phyloP scores from a whole-genome alignment of 2,329 filamentous ascomycete genomes.

The Aspergillus ochraceoroseus region DNA sequence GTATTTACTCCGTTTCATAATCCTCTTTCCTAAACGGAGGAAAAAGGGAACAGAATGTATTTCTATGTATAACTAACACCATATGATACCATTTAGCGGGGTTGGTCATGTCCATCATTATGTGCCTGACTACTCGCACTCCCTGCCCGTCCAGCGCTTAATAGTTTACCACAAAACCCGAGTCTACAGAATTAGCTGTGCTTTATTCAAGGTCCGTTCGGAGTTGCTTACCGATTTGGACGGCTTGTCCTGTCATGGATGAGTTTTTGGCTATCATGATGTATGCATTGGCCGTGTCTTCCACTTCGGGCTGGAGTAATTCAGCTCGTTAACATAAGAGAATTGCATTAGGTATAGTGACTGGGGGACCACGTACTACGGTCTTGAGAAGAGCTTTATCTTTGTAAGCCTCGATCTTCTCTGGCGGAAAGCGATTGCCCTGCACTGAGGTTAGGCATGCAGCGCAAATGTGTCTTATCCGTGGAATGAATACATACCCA shows the following conservation, averaged over 20 bases:
- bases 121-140: too few species aligned
- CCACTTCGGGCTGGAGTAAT: constrained; percentile 35
- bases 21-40: constrained; percentile 25
- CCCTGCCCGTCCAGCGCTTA: neutral
- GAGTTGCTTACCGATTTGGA: constrained; percentile 40
- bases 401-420: constrained; percentile 52
- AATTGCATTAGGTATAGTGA: too few species aligned
- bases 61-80: constrained; percentile 17
- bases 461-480: neutral
- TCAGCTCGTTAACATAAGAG: constrained; percentile 11
- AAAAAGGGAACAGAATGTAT: neutral
- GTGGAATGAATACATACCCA: constrained; percentile 48
- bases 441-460: constrained; percentile 19
- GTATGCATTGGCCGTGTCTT: constrained; percentile 42
- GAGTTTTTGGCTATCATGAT: constrained; percentile 42
- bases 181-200: constrained; percentile 27
- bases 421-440: constrained; percentile 55
- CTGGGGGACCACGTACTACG: constrained; percentile 40
- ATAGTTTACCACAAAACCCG: constrained; percentile 29
- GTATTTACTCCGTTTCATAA: constrained; percentile 34
- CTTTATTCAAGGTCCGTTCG: neutral
- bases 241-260: constrained; percentile 45
- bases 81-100: constrained; percentile 22
- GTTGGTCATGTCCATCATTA: too few species aligned
- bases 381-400: constrained; percentile 58